A percentile compares a stretch with the other conserved stretches of the same genome.
Evolutionary conservation across 768 basidiomycete species (phyloP).

Genomic region (Rhodotorula kratochvilovae): DNA sequence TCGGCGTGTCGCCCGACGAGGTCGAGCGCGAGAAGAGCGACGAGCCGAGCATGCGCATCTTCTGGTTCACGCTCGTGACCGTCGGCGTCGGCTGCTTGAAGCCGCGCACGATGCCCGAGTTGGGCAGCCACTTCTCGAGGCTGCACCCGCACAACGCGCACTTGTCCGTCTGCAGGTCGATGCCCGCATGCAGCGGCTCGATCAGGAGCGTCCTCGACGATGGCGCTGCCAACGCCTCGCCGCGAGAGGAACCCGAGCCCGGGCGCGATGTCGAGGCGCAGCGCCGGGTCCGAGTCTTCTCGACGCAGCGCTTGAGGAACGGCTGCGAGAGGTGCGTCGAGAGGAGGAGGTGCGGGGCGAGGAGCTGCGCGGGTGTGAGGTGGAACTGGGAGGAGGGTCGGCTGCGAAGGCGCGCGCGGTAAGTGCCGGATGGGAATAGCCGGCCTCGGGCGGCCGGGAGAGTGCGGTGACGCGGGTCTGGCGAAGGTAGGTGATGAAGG

Average conservation of each 20-base stretch:
- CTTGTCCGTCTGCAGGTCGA: slow-evolving; percentile 26
- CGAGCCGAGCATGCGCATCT: slow-evolving; percentile 34
- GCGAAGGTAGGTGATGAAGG: slow-evolving; percentile 41
- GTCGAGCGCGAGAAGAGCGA: slow-evolving; percentile 17
- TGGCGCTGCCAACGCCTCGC: slow-evolving; percentile 73
- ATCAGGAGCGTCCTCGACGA: slow-evolving; percentile 81
- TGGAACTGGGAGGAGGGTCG: background rate
- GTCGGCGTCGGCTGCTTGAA: background rate
- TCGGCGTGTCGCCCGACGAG: background rate
- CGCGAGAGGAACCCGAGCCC: slow-evolving; percentile 91
- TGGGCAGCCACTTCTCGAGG: slow-evolving; percentile 33
- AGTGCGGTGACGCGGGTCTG: slow-evolving; percentile 34
- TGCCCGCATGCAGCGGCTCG: slow-evolving; percentile 56
- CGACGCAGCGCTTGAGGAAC: slow-evolving; percentile 44
- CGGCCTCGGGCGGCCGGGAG: slow-evolving; percentile 17
- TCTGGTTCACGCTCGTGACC: slow-evolving; percentile 15
- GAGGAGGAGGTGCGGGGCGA: slow-evolving; percentile 40
- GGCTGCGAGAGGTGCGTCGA: slow-evolving; percentile 41
- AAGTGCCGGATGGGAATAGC: slow-evolving; percentile 10
- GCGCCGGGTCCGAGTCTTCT: slow-evolving; percentile 71
- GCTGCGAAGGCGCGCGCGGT: slow-evolving; percentile 6
- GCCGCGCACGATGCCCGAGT: slow-evolving; percentile 1
- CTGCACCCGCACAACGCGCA: slow-evolving; percentile 42
- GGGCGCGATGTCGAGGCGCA: slow-evolving; percentile 88
- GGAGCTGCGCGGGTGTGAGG: slow-evolving; percentile 29